A percentile compares a stretch with the other conserved stretches of the same genome.
These are phyloP conservation scores for Candida ponderosae DNA, from an alignment of 805 yeast genomes.

Conservation along the genomic window DNA sequence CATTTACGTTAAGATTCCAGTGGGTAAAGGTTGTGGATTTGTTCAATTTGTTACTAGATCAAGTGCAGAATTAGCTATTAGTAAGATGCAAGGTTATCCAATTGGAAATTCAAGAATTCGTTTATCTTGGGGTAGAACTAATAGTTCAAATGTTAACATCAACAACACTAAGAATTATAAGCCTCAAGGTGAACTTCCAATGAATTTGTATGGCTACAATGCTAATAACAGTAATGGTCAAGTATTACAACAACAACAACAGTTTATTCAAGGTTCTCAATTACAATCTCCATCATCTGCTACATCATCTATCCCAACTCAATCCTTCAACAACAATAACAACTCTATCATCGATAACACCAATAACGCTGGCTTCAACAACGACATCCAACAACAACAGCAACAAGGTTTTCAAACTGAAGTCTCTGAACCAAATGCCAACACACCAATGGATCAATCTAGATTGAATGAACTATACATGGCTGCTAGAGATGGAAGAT, in stretches of 20 bases:
- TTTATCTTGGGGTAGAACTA: constrained; percentile 81
- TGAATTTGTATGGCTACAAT: constrained; percentile 13
- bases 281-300: background rate
- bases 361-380: constrained; percentile 3
- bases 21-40: constrained; percentile 75
- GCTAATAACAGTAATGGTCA: no score
- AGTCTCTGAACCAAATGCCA: constrained; percentile 20
- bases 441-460: constrained; percentile 15
- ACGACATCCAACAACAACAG: background rate
- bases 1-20: constrained; percentile 71
- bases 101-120: constrained; percentile 79
- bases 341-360: constrained; percentile 4
- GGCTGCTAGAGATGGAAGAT: constrained; percentile 48
- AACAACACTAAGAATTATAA: constrained; percentile 6
- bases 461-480: constrained; percentile 44
- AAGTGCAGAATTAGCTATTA: constrained; percentile 80
- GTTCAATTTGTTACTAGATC: constrained; percentile 72
- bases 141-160: constrained; percentile 2
- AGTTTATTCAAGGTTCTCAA: background rate
- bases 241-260: background rate
- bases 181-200: constrained; percentile 17
- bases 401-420: constrained; percentile 17
- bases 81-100: constrained; percentile 84
- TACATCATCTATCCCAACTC: background rate
- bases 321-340: background rate